phyloP scores from a whole-genome alignment of 495 filamentous ascomycete genomes.

The Penicillium macrosclerotiorum region DNA sequence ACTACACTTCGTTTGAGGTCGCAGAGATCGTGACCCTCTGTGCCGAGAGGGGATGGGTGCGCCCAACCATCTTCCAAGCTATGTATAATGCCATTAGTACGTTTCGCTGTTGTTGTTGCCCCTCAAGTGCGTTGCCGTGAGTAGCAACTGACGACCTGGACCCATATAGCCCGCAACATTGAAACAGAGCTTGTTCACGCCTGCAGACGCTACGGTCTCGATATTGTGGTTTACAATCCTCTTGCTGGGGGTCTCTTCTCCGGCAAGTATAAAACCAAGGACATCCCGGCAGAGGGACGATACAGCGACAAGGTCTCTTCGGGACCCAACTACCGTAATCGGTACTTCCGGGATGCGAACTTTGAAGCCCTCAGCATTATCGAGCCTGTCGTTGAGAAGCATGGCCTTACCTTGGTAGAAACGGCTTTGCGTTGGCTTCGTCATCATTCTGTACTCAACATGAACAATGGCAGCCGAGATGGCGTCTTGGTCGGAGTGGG shows the following conservation, averaged over 20 bases:
- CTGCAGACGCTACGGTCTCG: constrained; percentile 80
- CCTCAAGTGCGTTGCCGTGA: neutral
- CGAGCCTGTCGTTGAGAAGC: constrained; percentile 70
- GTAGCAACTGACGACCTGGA: constrained; percentile 47
- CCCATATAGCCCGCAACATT: constrained; percentile 62
- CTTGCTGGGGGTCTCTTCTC: constrained; percentile 80
- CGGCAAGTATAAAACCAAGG: constrained; percentile 76
- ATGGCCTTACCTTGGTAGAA: constrained; percentile 78
- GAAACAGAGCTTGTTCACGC: constrained; percentile 77
- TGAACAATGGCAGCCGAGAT: constrained; percentile 68
- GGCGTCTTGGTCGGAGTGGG: constrained; percentile 81
- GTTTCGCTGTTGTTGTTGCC: neutral
- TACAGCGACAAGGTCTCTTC: constrained; percentile 55
- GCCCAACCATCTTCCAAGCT: constrained; percentile 62
- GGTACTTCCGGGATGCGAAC: constrained; percentile 78
- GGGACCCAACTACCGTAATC: constrained; percentile 68
- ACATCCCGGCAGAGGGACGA: constrained; percentile 66
- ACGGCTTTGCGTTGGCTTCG: constrained; percentile 77
- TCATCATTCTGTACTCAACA: constrained; percentile 77
- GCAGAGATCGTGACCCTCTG: constrained; percentile 85
- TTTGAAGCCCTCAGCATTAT: constrained; percentile 75
- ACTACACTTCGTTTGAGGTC: constrained; percentile 87
- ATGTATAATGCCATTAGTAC: constrained; percentile 64
- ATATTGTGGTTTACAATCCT: constrained; percentile 91
- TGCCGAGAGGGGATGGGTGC: constrained; percentile 69